Percentiles rank a stretch among this genome's conserved stretches.
Evolutionary conservation across 1,139 yeast species (phyloP).

Genomic region (Magnusiomyces magnusii): DNA sequence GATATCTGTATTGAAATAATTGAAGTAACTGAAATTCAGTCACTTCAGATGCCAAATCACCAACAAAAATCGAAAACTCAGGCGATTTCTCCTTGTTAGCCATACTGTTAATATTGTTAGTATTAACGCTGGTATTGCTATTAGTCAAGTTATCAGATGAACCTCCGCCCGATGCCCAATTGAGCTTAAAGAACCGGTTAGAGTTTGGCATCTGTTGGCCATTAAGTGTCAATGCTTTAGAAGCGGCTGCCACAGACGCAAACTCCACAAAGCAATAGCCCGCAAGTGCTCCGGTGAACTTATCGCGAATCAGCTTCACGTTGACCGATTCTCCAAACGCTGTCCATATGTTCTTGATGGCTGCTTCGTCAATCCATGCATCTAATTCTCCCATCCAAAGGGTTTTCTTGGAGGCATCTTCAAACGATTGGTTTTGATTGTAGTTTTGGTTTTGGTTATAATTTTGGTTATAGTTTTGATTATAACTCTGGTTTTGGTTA

Average conservation of each 20-base stretch:
- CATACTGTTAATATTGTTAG: too few relatives aligned
- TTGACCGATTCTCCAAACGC: constrained; percentile 43
- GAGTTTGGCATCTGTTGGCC: constrained; percentile 62
- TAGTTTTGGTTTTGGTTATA: not conserved
- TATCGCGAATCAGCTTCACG: constrained; percentile 56
- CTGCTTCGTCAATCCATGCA: constrained; percentile 72
- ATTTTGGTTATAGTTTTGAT: not conserved
- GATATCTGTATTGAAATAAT: constrained; percentile 60
- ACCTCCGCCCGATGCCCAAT: constrained; percentile 81
- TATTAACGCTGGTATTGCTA: too few relatives aligned
- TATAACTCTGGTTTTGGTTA: not conserved
- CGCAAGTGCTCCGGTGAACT: constrained; percentile 44
- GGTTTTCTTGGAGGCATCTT: constrained; percentile 25
- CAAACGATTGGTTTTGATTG: not conserved
- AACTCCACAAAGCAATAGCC: constrained; percentile 88
- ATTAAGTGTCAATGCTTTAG: constrained; percentile 59
- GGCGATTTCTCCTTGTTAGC: constrained; percentile 40
- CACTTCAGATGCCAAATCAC: constrained; percentile 75
- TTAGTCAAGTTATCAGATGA: too few relatives aligned
- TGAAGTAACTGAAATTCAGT: constrained; percentile 64
- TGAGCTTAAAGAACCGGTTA: constrained; percentile 58
- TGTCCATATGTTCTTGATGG: constrained; percentile 62
- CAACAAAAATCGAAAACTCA: constrained; percentile 75
- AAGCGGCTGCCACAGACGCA: constrained; percentile 54
- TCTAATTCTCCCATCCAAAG: constrained; percentile 97